Percentiles rank a stretch among this genome's conserved stretches.
These are phyloP conservation scores for Thermomyces lanuginosus DNA, from an alignment of 2,329 filamentous ascomycete genomes.

Conservation along the genomic window DNA sequence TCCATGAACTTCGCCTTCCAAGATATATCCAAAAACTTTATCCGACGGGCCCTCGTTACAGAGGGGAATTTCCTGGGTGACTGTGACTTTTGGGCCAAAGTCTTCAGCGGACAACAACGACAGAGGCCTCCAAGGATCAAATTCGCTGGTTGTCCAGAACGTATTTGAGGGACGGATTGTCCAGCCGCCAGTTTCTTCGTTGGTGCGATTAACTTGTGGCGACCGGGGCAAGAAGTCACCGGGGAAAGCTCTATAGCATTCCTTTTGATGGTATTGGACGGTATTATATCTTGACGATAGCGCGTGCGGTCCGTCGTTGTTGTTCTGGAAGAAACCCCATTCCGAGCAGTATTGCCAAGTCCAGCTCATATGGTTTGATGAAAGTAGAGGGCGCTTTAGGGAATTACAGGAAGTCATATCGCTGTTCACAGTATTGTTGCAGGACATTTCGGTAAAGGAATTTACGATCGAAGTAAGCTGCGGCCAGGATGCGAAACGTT, in stretches of 20 bases:
- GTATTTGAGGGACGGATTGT: conserved; percentile 35
- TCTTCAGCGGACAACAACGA: conserved; percentile 27
- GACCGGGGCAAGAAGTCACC: conserved; percentile 26
- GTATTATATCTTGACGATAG: conserved; percentile 33
- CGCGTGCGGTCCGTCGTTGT: conserved; percentile 33
- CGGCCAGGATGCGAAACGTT: conserved; percentile 28
- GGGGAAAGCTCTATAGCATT: conserved; percentile 35
- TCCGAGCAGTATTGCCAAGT: conserved; percentile 39
- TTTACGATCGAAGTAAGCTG: conserved; percentile 24
- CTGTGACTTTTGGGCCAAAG: conserved; percentile 23
- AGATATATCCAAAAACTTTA: conserved; percentile 33
- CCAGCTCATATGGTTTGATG: conserved; percentile 29
- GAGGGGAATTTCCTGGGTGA: conserved; percentile 26
- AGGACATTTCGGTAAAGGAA: conserved; percentile 24
- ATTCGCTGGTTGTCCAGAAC: conserved; percentile 36
- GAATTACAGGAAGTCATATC: no score
- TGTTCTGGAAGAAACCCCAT: conserved; percentile 35
- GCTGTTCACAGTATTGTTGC: conserved; percentile 16
- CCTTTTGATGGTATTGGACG: conserved; percentile 27
- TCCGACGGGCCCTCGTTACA: conserved; percentile 24
- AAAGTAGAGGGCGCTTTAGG: no score
- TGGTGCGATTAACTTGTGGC: conserved; percentile 25
- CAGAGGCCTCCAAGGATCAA: conserved; percentile 37
- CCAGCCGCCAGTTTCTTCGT: conserved; percentile 35
- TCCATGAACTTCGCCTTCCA: conserved; percentile 32